Percentiles rank a stretch among this genome's conserved stretches.
These are phyloP conservation scores for Trichophyton benhamiae DNA, from an alignment of 2,329 filamentous ascomycete species.

Conservation along the genomic window DNA sequence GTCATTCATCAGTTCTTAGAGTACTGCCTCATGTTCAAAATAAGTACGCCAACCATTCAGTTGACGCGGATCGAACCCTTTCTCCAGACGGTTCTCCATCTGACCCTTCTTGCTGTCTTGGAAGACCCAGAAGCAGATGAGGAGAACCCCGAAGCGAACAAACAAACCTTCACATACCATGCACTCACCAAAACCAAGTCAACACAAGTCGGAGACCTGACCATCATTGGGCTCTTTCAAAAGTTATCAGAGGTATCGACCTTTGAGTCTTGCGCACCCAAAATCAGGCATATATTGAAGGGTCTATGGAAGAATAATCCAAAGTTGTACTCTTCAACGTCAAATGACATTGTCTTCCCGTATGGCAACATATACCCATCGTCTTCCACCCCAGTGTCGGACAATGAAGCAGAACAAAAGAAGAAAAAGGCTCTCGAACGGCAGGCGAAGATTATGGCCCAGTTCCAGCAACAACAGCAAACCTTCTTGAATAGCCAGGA, in stretches of 20 bases:
- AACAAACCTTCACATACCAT: constrained; percentile 58
- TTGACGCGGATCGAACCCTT: constrained; percentile 79
- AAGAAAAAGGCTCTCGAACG: constrained; percentile 83
- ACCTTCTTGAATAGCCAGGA: constrained; percentile 83
- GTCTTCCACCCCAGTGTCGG: constrained; percentile 58
- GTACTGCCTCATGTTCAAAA: constrained; percentile 60
- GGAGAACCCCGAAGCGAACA: constrained; percentile 29
- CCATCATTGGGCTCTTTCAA: constrained; percentile 42
- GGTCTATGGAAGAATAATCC: constrained; percentile 76
- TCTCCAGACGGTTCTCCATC: constrained; percentile 78
- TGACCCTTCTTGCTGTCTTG: constrained; percentile 70
- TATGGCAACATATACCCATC: constrained; percentile 70
- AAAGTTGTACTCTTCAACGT: constrained; percentile 56
- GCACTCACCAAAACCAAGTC: constrained; percentile 53
- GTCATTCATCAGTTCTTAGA: constrained; percentile 78
- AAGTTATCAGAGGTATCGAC: constrained; percentile 52
- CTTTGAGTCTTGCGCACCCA: constrained; percentile 71
- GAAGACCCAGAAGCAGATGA: constrained; percentile 59
- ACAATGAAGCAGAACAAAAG: constrained; percentile 56
- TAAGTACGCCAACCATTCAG: constrained; percentile 61
- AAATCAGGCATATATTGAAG: constrained; percentile 71
- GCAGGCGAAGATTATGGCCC: constrained; percentile 90
- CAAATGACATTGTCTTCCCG: constrained; percentile 47
- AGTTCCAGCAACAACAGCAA: constrained; percentile 95
- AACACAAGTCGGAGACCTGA: constrained; percentile 30